Conservation (phyloP, 179 eudicot species). For the Sideroxylon spinosum region DNA sequence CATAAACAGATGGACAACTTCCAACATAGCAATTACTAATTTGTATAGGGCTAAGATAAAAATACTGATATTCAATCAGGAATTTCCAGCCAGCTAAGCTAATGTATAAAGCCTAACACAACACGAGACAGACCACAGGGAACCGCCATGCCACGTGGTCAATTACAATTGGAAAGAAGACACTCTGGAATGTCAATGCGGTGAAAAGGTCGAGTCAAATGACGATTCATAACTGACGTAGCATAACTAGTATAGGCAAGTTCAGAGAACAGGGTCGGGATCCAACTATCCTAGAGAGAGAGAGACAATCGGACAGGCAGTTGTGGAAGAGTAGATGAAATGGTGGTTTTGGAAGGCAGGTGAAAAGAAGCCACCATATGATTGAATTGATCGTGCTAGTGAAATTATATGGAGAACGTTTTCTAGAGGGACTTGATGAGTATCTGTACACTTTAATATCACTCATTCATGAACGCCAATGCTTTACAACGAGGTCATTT, state of each 20-base stretch:
- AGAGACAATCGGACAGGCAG: conserved; percentile 13
- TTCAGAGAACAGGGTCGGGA: conserved; percentile 5
- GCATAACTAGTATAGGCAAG: background rate
- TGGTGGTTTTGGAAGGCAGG: conserved; percentile 22
- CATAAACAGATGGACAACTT: conserved; percentile 4
- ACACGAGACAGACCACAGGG: background rate
- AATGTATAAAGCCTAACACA: conserved; percentile 12
- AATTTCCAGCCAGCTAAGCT: conserved; percentile 12
- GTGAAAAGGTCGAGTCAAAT: conserved; percentile 3
- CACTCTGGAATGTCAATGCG: background rate
- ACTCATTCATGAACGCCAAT: conserved; percentile 25
- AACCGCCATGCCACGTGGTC: background rate
- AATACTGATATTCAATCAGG: background rate
- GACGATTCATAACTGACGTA: background rate
- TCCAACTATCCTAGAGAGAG: conserved; percentile 11
- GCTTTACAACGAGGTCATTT: conserved; percentile 27
- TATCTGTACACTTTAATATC: conserved; percentile 16
- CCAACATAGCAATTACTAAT: background rate
- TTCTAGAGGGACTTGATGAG: conserved; percentile 5
- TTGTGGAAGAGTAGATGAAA: conserved; percentile 30
- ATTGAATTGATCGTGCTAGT: background rate
- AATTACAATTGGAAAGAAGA: background rate
- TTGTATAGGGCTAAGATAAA: background rate
- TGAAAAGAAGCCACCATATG: conserved; percentile 11
- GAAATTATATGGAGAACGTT: conserved; percentile 16